Conservation (phyloP, 805 yeast genomes). For the Kuraishia borneana region DNA sequence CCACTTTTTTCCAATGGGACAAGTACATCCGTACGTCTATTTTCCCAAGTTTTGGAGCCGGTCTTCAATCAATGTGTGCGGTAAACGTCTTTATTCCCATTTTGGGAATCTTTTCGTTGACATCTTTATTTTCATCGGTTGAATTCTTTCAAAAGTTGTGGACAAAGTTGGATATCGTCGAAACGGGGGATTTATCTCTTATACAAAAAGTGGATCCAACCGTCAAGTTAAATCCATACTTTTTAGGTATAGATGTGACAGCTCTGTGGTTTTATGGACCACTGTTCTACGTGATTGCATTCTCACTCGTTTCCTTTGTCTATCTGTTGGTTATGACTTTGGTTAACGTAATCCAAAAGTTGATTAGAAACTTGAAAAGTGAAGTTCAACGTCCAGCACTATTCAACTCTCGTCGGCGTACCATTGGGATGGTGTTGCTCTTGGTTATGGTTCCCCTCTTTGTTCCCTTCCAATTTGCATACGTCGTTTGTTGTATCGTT, state of each 20-base stretch:
- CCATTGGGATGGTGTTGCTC: conserved; percentile 25
- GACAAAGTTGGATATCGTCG: conserved; percentile 41
- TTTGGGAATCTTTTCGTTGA: conserved; percentile 7
- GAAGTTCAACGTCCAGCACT: neutral
- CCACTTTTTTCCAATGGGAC: conserved; percentile 43
- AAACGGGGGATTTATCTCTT: conserved; percentile 32
- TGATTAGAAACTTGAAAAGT: conserved; percentile 5
- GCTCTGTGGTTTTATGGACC: conserved; percentile 50
- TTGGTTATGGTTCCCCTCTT: conserved; percentile 42
- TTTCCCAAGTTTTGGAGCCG: conserved; percentile 34
- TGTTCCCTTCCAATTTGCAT: conserved; percentile 77
- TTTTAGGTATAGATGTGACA: conserved; percentile 53
- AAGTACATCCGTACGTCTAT: conserved; percentile 24
- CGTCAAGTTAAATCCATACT: conserved; percentile 42
- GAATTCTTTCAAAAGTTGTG: conserved; percentile 27
- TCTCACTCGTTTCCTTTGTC: conserved; percentile 28
- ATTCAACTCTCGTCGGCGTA: conserved; percentile 11
- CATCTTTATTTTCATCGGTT: conserved; percentile 27
- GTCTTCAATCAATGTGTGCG: conserved; percentile 26
- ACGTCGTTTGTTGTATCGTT: conserved; percentile 42
- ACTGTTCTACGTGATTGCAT: conserved; percentile 34
- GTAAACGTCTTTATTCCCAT: conserved; percentile 16
- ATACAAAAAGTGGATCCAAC: conserved; percentile 24
- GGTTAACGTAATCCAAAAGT: conserved; percentile 15
- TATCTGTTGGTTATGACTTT: conserved; percentile 15